phyloP scores from a whole-genome alignment of 2,329 filamentous ascomycete genomes.

The Emergomyces africanus region DNA sequence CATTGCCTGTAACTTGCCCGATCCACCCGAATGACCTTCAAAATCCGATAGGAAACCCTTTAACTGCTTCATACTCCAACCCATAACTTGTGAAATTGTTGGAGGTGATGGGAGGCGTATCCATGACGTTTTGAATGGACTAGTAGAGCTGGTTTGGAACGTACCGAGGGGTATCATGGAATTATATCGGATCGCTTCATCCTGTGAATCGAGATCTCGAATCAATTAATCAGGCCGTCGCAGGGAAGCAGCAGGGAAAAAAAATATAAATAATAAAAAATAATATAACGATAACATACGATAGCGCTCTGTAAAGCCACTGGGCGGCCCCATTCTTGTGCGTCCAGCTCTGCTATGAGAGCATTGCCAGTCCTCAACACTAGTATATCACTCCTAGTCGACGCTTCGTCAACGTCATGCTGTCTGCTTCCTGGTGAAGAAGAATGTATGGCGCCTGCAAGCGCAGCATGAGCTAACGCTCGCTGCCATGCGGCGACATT shows the following conservation, averaged over 20 bases:
- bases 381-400: slow-evolving; percentile 33
- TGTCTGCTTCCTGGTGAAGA: slow-evolving; percentile 13
- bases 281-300: slow-evolving; percentile 23
- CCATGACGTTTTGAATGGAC: slow-evolving; percentile 60
- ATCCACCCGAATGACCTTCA: slow-evolving; percentile 23
- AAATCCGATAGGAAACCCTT: slow-evolving; percentile 43
- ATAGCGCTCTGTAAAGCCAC: slow-evolving; percentile 69
- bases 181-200: slow-evolving; percentile 57
- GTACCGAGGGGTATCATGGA: slow-evolving; percentile 58
- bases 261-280: neutral
- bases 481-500: slow-evolving; percentile 70
- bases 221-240: neutral
- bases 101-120: slow-evolving; percentile 33
- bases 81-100: slow-evolving; percentile 55
- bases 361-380: slow-evolving; percentile 44
- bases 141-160: slow-evolving; percentile 54
- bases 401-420: neutral
- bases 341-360: slow-evolving; percentile 59
- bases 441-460: slow-evolving; percentile 46
- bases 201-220: slow-evolving; percentile 18
- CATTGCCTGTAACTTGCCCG: slow-evolving; percentile 25
- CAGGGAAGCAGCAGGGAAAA: neutral
- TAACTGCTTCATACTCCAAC: slow-evolving; percentile 62
- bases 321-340: slow-evolving; percentile 66
- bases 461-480: slow-evolving; percentile 56